Conservation (phyloP, 1,284 basidiomycete genomes). For the Porodaedalea pini region DNA sequence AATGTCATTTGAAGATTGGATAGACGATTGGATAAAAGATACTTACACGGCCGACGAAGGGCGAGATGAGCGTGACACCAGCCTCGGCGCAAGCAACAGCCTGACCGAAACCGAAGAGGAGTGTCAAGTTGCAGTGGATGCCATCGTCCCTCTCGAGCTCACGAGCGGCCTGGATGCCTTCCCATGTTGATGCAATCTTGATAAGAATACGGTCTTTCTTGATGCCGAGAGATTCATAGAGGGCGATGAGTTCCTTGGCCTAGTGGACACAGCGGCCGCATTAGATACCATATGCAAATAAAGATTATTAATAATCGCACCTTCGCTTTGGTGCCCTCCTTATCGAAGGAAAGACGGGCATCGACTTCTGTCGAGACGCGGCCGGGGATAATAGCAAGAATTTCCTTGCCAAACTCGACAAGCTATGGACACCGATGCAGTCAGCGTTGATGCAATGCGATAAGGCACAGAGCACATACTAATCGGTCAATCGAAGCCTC, state of each 20-base stretch:
- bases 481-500: constrained; percentile 85
- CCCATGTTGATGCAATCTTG: constrained; percentile 99
- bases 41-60: constrained; percentile 94
- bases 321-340: constrained; percentile 87
- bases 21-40: too few species aligned
- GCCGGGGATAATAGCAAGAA: constrained; percentile 93
- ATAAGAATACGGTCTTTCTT: constrained; percentile 92
- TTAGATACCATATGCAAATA: not conserved
- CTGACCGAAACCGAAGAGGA: constrained; percentile 97
- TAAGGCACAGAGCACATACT: constrained; percentile 42
- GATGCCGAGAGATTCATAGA: constrained; percentile 91
- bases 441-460: not conserved
- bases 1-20: constrained; percentile 8
- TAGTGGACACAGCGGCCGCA: constrained; percentile 31
- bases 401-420: constrained; percentile 96
- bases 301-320: constrained; percentile 30
- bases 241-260: constrained; percentile 90
- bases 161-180: constrained; percentile 98
- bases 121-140: constrained; percentile 99
- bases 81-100: constrained; percentile 99
- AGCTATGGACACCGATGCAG: constrained; percentile 47
- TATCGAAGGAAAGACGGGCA: constrained; percentile 95
- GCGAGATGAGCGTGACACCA: constrained; percentile 96
- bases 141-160: constrained; percentile 89
- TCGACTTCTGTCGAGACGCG: constrained; percentile 99